Base-by-base conservation (phyloP, 1,284 basidiomycete species). In the Cystobasidium pallidum region DNA sequence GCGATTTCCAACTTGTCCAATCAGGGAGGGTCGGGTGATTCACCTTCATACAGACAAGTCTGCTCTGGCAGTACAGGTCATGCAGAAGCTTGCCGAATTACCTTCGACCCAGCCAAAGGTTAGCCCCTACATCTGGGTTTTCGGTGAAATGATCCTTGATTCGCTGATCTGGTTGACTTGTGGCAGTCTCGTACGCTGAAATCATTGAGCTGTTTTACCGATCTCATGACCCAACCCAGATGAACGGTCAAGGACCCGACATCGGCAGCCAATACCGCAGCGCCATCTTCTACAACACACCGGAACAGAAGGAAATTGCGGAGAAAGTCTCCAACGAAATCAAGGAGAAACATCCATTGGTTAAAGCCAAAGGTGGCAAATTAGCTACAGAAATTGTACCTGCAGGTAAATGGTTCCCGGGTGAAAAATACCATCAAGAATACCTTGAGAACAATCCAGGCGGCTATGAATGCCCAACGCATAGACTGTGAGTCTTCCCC, bases 51-150 rank as follows among this genome's bases (percentile, higher is more conserved):
- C 81, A 82, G 83, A 61, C 83, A 88, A 51, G 94, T 97, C 21
- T 94, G 93, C 81, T 83, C 85, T 6, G 94, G 93, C 2, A 77
- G 82, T 19, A 97, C 95, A 0, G 86, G 89, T 49, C 93, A 97
- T 80, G 95, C 95, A 2, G 95, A 99, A 82, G 89, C 92, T 0
- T 82, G 93, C 70, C 86, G 87, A 79, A 87, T 98, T 75, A 88
- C 90, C 78, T 99, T 93, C 78, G 91, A 94, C 80, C 91, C 90
- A 0, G 83, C 41, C 82, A 39, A 82, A 89, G 45, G 88, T 95
- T 19, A 84, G 62, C 84, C 8, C 6, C 10, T 4, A n/a, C 28
- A 96, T 94, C 76, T 90, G 84, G 24, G 89, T 94, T 79, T 86
- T 96, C 57, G 90, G 94, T 55, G 89, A 81, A 73, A 79, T 78